A percentile compares a stretch with the other conserved stretches of the same genome.
phyloP scores from a whole-genome alignment of 192 early-diverging fungal genomes.

The Coemansia sp. region DNA sequence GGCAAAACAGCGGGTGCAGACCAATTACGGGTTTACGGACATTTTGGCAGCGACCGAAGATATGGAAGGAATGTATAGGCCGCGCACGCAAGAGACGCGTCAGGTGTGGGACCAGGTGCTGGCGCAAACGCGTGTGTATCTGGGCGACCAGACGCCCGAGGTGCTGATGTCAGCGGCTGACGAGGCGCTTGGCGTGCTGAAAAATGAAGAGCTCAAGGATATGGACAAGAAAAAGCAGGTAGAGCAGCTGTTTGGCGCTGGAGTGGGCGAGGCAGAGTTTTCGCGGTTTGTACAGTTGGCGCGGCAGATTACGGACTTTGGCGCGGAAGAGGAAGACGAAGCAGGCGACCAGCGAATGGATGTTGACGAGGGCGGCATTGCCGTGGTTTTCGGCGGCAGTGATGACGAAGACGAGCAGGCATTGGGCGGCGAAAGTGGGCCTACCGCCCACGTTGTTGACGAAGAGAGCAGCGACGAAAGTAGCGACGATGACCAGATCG shows the following conservation, averaged over 20 bases:
- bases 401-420: slow-evolving; percentile 84
- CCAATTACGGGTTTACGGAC: slow-evolving; percentile 65
- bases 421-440: slow-evolving; percentile 56
- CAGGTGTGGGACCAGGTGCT: slow-evolving; percentile 87
- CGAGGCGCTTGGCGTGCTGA: slow-evolving; percentile 76
- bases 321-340: slow-evolving; percentile 28
- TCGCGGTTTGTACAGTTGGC: slow-evolving; percentile 87
- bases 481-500: slow-evolving; percentile 30
- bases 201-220: slow-evolving; percentile 82
- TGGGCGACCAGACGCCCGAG: slow-evolving; percentile 90
- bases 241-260: slow-evolving; percentile 68
- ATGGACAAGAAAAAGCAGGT: slow-evolving; percentile 85
- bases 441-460: slow-evolving; percentile 50
- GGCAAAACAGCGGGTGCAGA: slow-evolving; percentile 36
- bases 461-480: slow-evolving; percentile 23
- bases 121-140: slow-evolving; percentile 72
- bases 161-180: slow-evolving; percentile 88
- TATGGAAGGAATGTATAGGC: slow-evolving; percentile 84
- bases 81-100: slow-evolving; percentile 87
- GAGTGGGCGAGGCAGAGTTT: slow-evolving; percentile 77
- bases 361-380: slow-evolving; percentile 76
- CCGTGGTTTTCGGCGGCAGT: slow-evolving; percentile 91
- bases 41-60: slow-evolving; percentile 85
- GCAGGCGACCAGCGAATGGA: slow-evolving; percentile 48
- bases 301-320: slow-evolving; percentile 93